These are phyloP conservation scores for Fusarium tricinctum DNA, from an alignment of 2,329 filamentous ascomycete genomes.

Conservation along the genomic window DNA sequence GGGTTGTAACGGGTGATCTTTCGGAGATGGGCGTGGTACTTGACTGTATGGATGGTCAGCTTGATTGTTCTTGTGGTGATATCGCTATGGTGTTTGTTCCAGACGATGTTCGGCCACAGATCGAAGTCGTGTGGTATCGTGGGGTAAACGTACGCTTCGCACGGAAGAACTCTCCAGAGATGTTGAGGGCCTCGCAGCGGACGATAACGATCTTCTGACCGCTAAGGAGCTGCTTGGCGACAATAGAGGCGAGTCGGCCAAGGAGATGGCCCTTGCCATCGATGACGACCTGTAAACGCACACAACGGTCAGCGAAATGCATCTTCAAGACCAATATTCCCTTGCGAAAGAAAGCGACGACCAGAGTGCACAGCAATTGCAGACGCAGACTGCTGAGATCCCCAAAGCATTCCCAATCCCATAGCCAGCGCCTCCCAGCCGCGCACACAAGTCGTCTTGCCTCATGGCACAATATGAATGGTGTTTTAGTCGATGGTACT, in stretches of 20 bases:
- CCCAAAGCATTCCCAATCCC: conserved; percentile 37
- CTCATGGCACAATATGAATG: conserved; percentile 38
- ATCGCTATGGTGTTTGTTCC: conserved; percentile 36
- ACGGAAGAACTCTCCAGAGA: conserved; percentile 99
- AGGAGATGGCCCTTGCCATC: conserved; percentile 99
- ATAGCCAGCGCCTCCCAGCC: conserved; percentile 32
- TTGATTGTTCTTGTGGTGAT: conserved; percentile 21
- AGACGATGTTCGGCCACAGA: conserved; percentile 37
- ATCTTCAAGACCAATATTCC: conserved; percentile 40
- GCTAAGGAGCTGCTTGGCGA: conserved; percentile 98
- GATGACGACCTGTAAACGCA: conserved; percentile 83
- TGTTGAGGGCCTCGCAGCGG: conserved; percentile 99
- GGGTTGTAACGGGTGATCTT: conserved; percentile 99
- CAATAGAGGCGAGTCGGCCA: conserved; percentile 96
- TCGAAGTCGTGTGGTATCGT: conserved; percentile 35
- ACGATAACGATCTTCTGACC: conserved; percentile 99
- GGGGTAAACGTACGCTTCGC: conserved; percentile 89
- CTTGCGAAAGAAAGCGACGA: conserved; percentile 33
- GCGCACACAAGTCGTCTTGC: conserved; percentile 36
- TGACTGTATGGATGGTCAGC: conserved; percentile 80
- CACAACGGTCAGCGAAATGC: conserved; percentile 45
- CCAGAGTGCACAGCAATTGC: conserved; percentile 23
- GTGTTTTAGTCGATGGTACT: conserved; percentile 59
- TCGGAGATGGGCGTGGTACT: conserved; percentile 99
- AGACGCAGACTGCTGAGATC: conserved; percentile 17